A percentile compares a stretch with the other conserved stretches of the same genome.
These are phyloP conservation scores for Umbelopsis vinacea DNA, from an alignment of 192 early-diverging fungal genomes.

Conservation along the genomic window DNA sequence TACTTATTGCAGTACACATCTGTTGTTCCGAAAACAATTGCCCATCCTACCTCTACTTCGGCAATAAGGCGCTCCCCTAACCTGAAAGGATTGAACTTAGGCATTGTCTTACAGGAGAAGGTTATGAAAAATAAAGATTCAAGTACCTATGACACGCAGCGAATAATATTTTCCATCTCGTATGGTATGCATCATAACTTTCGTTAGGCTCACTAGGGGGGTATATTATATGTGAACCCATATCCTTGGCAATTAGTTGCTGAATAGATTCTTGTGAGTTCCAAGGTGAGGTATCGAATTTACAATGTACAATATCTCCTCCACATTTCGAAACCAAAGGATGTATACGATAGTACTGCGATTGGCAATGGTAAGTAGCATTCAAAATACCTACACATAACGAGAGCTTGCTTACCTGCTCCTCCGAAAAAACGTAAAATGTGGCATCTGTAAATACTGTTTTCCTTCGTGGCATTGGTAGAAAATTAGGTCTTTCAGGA, in stretches of 20 bases:
- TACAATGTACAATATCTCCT: neutral
- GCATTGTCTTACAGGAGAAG: neutral
- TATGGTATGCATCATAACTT: slow-evolving; percentile 11
- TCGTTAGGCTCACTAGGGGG: neutral
- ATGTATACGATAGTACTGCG: neutral
- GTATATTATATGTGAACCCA: neutral
- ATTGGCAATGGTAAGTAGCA: neutral
- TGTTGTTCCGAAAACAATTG: slow-evolving; percentile 6
- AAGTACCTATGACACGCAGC: neutral
- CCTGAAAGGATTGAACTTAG: neutral
- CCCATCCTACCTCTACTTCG: neutral
- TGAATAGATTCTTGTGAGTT: neutral
- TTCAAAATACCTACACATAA: neutral
- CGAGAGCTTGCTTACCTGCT: neutral
- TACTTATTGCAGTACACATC: slow-evolving; percentile 3
- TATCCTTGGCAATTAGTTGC: slow-evolving; percentile 5
- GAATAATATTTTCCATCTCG: neutral
- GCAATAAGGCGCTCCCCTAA: slow-evolving; percentile 3
- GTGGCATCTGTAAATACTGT: neutral
- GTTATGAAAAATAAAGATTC: neutral
- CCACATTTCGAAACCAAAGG: slow-evolving; percentile 9
- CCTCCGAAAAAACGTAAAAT: slow-evolving; percentile 14
- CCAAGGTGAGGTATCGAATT: neutral
- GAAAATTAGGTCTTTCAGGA: neutral
- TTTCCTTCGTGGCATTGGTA: slow-evolving; percentile 14